Base-by-base conservation (phyloP, 768 basidiomycete species). In the Phlebiopsis flavidoalba region DNA sequence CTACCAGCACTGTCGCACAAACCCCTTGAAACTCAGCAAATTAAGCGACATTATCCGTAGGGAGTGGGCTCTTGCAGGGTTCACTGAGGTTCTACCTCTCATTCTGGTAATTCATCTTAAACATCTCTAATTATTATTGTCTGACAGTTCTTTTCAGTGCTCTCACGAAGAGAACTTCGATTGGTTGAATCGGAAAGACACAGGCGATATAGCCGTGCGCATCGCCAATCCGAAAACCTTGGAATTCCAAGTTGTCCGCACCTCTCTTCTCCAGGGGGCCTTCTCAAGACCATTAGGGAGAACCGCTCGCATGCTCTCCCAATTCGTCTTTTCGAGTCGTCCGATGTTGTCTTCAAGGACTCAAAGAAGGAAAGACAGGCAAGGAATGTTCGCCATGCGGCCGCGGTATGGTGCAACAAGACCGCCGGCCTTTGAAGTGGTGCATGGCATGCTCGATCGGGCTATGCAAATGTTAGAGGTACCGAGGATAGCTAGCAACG, bases 141-240 rank as follows among this genome's bases (percentile, higher is more conserved):
- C 22, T 19, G 8, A 51, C 19, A 3, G n/a, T 45, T 8, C 21
- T 12, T 36, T 12, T 24, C 68, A 98, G 95, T 99, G 96, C 76
- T 98, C 96, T 11, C 94, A 95, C 69, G 96, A 98, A 74, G 97
- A 99, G 76, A 98, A 98, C 77, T 99, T 98, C 70, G 89, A 85
- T 53, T 95, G 87, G 79, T 80, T 99, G 63, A 97, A 97, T 77
- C 89, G 87, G 61, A 69, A 77, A 33, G 96, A 98, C 73, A 89
- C 92, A 64, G 86, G 87, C 45, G 83, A 83, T 37, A 82, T 83
- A 21, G 96, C 90, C 1, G 86, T 98, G 63, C 90, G 89, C 67
- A 93, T 98, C 62, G 94, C 91, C 60, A 99, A 99, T 75, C 97
- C 97, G 0, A 98, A 97, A 77, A 93, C 97, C 22, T 83, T 93